Evolutionary conservation across 2,329 filamentous ascomycete species (phyloP), one percentile per base, ranked within the genome.

Genomic region (Domatiomyces globalis): DNA sequence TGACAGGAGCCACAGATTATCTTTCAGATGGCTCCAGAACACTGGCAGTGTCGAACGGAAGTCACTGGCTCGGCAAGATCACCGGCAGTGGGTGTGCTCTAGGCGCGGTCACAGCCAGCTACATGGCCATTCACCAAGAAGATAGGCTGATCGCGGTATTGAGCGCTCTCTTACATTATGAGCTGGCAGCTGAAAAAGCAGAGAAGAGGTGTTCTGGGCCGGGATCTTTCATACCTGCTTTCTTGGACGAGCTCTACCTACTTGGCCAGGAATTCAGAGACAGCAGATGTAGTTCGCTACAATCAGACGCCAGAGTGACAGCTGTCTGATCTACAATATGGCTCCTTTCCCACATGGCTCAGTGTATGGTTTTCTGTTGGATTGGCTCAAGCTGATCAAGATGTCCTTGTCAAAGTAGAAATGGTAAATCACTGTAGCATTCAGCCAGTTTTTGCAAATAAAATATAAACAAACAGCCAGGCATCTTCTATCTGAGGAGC

Each of bases 151-250:
- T 80, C 1, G 87, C 87, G 4, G 79, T 81, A 0, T 64, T 94
- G 1, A 80, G 87, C 0, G 89, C 76, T 0, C 68, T 94, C 17
- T 65, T 92, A 57, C 77, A 87, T 64, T 95, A 84, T 63, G 88
- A 92, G 65, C 77, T 85, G 57, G 82, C 82, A 1, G 85, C 87
- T 0, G 83, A 90, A 69, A 68, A 70, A n/a, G 79, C 79, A n/a
- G 76, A 72, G 1, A 66, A 70, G 0, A 75, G 81, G 56, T 86
- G 92, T 2, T 74, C 73, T 53, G 90, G 90, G 0, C 88, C 90
- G 0, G 90, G 90, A 0, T 87, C 81, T 0, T 95, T 95, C 70
- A 81, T 94, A 10, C 84, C 87, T 0, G 83, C 83, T 0, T 89
- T 95, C 62, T 70, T 95, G 43, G 90, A 96, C 60, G 84, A 78